Evolutionary conservation across 2,329 filamentous ascomycete species (phyloP).

Genomic region (Dothistroma pini): DNA sequence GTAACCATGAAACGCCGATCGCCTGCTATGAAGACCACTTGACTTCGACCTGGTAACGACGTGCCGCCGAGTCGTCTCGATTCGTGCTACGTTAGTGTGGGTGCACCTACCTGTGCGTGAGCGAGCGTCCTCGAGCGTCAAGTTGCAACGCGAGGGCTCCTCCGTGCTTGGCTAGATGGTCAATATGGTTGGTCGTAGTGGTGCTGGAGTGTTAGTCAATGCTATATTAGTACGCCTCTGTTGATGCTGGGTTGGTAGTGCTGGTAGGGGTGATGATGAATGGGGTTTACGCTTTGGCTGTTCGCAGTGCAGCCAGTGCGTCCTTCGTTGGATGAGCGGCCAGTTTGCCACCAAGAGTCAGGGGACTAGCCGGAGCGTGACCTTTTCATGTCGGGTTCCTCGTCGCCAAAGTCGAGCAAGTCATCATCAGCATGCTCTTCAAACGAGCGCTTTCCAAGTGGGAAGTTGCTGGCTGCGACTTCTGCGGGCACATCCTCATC

Average conservation of each 20-base stretch:
- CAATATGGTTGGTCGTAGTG: neutral
- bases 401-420: slow-evolving; percentile 22
- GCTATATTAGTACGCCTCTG: neutral
- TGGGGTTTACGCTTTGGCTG: neutral
- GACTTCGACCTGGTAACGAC: neutral
- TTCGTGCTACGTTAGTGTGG: neutral
- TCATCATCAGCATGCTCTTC: slow-evolving; percentile 29
- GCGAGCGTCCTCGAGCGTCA: neutral
- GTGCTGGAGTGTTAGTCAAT: neutral
- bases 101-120: neutral
- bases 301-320: neutral
- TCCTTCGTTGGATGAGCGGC: neutral
- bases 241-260: neutral
- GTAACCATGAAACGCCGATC: neutral
- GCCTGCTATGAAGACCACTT: neutral
- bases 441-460: slow-evolving; percentile 33
- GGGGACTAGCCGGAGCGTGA: slow-evolving; percentile 15
- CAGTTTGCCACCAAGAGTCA: neutral
- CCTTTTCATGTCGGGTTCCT: slow-evolving; percentile 28
- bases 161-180: neutral
- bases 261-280: neutral
- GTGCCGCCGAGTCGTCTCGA: neutral
- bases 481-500: slow-evolving; percentile 9
- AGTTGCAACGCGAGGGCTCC: neutral
- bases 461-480: slow-evolving; percentile 19